Base-by-base conservation (phyloP, 805 yeast species). In the Candida dendrica region DNA sequence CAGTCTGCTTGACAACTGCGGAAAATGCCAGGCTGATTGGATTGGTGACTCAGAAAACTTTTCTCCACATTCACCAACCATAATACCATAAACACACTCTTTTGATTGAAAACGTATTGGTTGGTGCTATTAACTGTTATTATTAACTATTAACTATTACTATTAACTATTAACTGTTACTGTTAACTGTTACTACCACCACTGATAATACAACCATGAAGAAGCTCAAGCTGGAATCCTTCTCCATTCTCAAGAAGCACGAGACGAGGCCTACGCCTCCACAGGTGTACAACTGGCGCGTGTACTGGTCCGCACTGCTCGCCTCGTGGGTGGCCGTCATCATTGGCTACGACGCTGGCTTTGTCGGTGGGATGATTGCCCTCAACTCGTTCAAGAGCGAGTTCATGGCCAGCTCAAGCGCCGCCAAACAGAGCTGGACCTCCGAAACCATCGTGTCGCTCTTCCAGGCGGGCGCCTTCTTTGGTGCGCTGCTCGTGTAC, bases 261-360 rank as follows among this genome's bases (percentile, higher is more conserved):
- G 34, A 32, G 11, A 32, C 19, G 17, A 46, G 56, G 36, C 53
- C 55, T 30, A 53, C 70, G 19, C 78, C 79, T 1, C 53, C 61
- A 24, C 67, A 58, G 26, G 69, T 73, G 26, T 70, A 69, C 57
- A 75, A 75, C 58, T 60, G 55, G 57, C 61, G 69, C 32, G 58
- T 75, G 37, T 66, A 66, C 37, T 43, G 63, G 22, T 57, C 68
- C 40, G 73, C 77, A 15, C 47, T 71, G 24, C 60, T 71, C 10
- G 74, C 75, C 6, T 68, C 74, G 1, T 59, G 69, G 27, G 79
- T 74, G 6, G 75, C 79, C 13, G 60, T 71, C 19, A 66, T 71
- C 42, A 71, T 74, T 42, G 80, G 80, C 13, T 75, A 75, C 52
- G 81, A 75, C 49, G 70, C 77, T 32, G 79, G 78, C 6, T 74